Percentiles rank a stretch among this genome's conserved stretches.
Conservation (phyloP, 2,329 filamentous ascomycete genomes). For the Aspergillus glaucus region DNA sequence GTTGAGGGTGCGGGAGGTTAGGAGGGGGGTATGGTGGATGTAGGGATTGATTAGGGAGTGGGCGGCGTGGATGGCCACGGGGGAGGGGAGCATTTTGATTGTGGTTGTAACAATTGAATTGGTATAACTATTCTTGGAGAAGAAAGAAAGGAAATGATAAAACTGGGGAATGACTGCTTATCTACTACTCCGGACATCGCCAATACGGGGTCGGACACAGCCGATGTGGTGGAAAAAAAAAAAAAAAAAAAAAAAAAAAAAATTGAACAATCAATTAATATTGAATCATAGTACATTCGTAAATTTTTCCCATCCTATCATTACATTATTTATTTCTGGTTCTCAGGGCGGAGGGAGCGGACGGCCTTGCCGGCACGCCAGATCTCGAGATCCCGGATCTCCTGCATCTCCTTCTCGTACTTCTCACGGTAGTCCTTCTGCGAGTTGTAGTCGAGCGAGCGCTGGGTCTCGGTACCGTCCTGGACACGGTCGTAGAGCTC, state of each 20-base stretch:
- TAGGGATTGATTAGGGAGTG: constrained; percentile 66
- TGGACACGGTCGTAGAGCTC: constrained; percentile 89
- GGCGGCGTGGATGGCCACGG: constrained; percentile 64
- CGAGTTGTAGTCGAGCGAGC: constrained; percentile 94
- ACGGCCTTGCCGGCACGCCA: constrained; percentile 98
- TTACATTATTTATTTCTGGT: constrained; percentile 60
- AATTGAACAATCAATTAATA: neutral
- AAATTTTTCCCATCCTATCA: constrained; percentile 27
- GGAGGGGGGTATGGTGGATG: constrained; percentile 76
- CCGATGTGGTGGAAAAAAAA: too few species aligned
- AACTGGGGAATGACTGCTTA: neutral
- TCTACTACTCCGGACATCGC: too few species aligned
- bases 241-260: too few species aligned
- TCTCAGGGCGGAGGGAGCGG: constrained; percentile 78
- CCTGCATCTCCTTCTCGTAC: constrained; percentile 97
- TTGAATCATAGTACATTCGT: constrained; percentile 29
- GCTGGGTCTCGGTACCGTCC: constrained; percentile 88
- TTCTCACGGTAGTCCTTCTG: constrained; percentile 93
- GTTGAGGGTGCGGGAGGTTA: constrained; percentile 72
- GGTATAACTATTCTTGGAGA: neutral
- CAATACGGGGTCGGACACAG: too few species aligned
- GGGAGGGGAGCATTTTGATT: constrained; percentile 54
- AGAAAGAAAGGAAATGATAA: neutral
- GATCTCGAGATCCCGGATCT: constrained; percentile 97
- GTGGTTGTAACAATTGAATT: neutral